phyloP scores from a whole-genome alignment of 202 grass and related monocot species.

The Zoysia matrella region DNA sequence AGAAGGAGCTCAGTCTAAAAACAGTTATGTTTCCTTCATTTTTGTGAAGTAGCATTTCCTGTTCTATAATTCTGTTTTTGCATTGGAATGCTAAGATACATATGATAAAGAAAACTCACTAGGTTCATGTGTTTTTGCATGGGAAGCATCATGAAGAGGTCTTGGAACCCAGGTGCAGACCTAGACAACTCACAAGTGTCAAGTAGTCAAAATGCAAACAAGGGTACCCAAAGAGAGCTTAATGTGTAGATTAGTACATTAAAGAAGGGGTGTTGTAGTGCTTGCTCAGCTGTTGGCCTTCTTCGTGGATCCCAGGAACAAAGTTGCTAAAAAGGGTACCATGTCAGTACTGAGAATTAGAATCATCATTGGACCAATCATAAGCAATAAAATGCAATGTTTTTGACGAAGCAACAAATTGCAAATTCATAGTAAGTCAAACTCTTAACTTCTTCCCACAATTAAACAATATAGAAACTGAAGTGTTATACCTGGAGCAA shows the following conservation, averaged over 20 bases:
- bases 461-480: neutral
- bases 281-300: slow-evolving; percentile 87
- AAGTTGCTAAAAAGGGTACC: slow-evolving; percentile 58
- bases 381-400: neutral
- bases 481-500: slow-evolving; percentile 66
- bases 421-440: neutral
- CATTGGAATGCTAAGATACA: neutral
- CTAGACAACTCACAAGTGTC: slow-evolving; percentile 49
- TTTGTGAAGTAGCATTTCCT: neutral
- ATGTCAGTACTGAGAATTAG: slow-evolving; percentile 34
- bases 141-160: slow-evolving; percentile 49
- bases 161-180: slow-evolving; percentile 59
- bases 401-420: neutral
- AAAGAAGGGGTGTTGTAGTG: slow-evolving; percentile 88
- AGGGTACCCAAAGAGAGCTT: slow-evolving; percentile 14
- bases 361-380: slow-evolving; percentile 2
- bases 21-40: neutral
- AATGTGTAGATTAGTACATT: slow-evolving; percentile 60
- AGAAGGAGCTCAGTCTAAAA: slow-evolving; percentile 19
- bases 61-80: neutral
- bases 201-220: slow-evolving; percentile 32
- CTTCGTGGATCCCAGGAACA: slow-evolving; percentile 90
- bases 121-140: slow-evolving; percentile 40
- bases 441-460: neutral
- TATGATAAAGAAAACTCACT: slow-evolving; percentile 46